A percentile compares a stretch with the other conserved stretches of the same genome.
These are phyloP conservation scores for Annulohypoxylon maeteangense DNA, from an alignment of 495 filamentous ascomycete species.

Conservation along the genomic window DNA sequence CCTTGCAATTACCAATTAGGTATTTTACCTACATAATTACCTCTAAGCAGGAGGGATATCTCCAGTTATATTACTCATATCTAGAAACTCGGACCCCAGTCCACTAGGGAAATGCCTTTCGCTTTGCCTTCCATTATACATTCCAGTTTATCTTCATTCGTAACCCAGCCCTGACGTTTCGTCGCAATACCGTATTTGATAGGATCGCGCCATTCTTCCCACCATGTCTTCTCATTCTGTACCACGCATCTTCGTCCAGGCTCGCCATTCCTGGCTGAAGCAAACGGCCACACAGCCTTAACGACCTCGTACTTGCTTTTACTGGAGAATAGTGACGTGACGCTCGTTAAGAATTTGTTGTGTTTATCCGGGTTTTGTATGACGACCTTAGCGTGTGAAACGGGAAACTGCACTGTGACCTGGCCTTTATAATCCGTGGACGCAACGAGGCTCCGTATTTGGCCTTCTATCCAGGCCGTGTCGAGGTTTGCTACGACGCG, in stretches of 20 bases:
- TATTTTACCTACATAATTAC: too few relatives aligned
- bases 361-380: constrained; percentile 57
- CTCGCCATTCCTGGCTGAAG: constrained; percentile 53
- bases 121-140: constrained; percentile 57
- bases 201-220: constrained; percentile 60
- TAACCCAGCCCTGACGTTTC: constrained; percentile 61
- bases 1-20: too few relatives aligned
- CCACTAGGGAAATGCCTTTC: constrained; percentile 45
- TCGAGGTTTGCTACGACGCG: constrained; percentile 63
- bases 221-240: constrained; percentile 65
- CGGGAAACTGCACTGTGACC: constrained; percentile 61
- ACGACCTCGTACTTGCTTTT: constrained; percentile 63
- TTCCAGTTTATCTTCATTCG: constrained; percentile 63
- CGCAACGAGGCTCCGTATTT: constrained; percentile 59
- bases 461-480: constrained; percentile 61
- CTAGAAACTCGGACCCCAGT: constrained; percentile 53
- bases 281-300: constrained; percentile 61
- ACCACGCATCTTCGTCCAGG: constrained; percentile 54
- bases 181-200: constrained; percentile 55
- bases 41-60: too few relatives aligned
- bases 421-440: constrained; percentile 58
- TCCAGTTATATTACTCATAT: too few relatives aligned
- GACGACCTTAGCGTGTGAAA: constrained; percentile 60
- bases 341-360: constrained; percentile 56
- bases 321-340: constrained; percentile 54